phyloP scores from a whole-genome alignment of 306 rosid species.

The Castanea crenata region DNA sequence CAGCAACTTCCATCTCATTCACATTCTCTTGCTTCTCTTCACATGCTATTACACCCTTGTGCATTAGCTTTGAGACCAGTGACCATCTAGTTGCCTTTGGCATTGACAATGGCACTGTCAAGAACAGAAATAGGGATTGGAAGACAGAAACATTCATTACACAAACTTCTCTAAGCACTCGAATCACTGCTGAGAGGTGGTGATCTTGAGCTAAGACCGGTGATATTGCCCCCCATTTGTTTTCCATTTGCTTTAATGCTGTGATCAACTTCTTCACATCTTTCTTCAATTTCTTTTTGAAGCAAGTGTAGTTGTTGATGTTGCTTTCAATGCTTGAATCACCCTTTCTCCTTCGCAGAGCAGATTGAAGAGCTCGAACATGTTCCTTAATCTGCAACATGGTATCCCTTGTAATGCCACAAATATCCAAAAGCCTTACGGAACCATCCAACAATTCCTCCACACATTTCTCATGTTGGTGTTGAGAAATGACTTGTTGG shows the following conservation, averaged over 20 bases:
- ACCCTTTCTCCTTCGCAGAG: constrained; percentile 64
- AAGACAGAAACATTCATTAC: constrained; percentile 34
- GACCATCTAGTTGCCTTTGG: constrained; percentile 40
- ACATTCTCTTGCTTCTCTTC: constrained; percentile 30
- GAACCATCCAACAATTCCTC: constrained; percentile 69
- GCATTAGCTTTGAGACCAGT: constrained; percentile 44
- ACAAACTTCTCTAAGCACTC: constrained; percentile 34
- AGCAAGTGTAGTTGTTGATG: constrained; percentile 35
- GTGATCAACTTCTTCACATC: constrained; percentile 41
- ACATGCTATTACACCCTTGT: constrained; percentile 33
- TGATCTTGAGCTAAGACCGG: constrained; percentile 33
- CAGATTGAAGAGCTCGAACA: constrained; percentile 52
- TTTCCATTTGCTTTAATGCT: constrained; percentile 39
- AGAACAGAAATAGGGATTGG: constrained; percentile 39
- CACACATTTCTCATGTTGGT: constrained; percentile 32
- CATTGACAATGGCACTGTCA: constrained; percentile 30
- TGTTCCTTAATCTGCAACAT: constrained; percentile 49
- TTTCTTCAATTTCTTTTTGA: constrained; percentile 57
- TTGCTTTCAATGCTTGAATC: constrained; percentile 41
- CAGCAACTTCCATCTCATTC: constrained; percentile 48
- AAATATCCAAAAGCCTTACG: constrained; percentile 51
- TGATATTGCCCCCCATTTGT: constrained; percentile 30
- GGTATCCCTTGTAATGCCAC: constrained; percentile 54
- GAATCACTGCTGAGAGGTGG: constrained; percentile 18
- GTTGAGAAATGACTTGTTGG: constrained; percentile 42